Evolutionary conservation across 148 eudicot genomes (phyloP).

Genomic region (Oxyria digyna): DNA sequence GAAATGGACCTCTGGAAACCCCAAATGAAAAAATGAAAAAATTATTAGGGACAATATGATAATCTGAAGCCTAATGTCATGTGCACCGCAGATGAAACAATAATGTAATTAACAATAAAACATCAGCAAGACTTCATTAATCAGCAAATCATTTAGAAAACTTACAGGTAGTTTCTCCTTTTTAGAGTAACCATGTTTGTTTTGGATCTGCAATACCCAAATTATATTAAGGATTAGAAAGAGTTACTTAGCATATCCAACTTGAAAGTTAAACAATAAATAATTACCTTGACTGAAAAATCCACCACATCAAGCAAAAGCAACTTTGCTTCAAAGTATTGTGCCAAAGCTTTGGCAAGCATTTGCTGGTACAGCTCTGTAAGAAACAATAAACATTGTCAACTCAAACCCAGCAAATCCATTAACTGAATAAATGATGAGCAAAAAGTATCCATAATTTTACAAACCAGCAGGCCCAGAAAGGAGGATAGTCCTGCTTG

Average conservation of each 20-base stretch:
- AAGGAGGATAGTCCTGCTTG: slow-evolving; percentile 81
- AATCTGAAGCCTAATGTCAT: neutral
- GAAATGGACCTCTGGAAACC: slow-evolving; percentile 53
- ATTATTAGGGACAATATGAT: too few species aligned
- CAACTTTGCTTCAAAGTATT: slow-evolving; percentile 76
- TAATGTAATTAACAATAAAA: neutral
- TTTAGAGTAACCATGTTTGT: slow-evolving; percentile 65
- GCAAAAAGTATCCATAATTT: slow-evolving; percentile 43
- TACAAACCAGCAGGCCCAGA: slow-evolving; percentile 86
- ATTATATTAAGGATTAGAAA: slow-evolving; percentile 14
- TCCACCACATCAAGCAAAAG: slow-evolving; percentile 63
- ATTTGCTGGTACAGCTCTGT: slow-evolving; percentile 72
- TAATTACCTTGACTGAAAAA: slow-evolving; percentile 67
- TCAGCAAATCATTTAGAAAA: neutral
- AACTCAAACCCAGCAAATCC: neutral
- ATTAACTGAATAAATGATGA: slow-evolving; percentile 1
- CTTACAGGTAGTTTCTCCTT: slow-evolving; percentile 23
- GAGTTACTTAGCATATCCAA: neutral
- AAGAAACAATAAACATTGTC: slow-evolving; percentile 3
- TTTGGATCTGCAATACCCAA: slow-evolving; percentile 56
- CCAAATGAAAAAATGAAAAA: slow-evolving; percentile 10
- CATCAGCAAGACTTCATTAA: neutral
- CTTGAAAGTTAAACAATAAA: neutral
- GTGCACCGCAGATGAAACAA: neutral
- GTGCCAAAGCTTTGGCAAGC: slow-evolving; percentile 82